These are phyloP conservation scores for Calocybe gambosa DNA, from an alignment of 1,284 basidiomycete genomes.

Conservation along the genomic window DNA sequence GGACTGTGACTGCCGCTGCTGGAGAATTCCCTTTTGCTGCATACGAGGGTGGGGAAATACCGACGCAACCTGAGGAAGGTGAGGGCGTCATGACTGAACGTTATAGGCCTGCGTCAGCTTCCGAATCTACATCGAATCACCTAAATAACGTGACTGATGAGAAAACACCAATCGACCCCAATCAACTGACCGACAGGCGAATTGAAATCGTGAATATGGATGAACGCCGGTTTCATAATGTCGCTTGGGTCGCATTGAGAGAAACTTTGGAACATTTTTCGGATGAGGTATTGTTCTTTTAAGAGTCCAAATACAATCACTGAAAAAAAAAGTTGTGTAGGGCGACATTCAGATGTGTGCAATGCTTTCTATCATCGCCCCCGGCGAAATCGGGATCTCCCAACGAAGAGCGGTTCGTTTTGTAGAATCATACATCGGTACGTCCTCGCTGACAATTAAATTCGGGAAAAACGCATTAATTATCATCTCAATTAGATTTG, in stretches of 20 bases:
- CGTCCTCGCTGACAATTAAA: conserved; percentile 10
- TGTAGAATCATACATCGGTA: conserved; percentile 68
- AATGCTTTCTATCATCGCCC: conserved; percentile 55
- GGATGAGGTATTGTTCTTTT: conserved; percentile 47
- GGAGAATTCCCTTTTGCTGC: conserved; percentile 33
- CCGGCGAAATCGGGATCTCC: conserved; percentile 46
- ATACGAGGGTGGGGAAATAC: conserved; percentile 17
- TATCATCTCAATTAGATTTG: conserved; percentile 39
- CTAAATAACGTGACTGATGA: conserved; percentile 11
- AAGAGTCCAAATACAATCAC: neutral
- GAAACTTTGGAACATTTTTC: conserved; percentile 56
- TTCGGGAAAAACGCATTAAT: neutral
- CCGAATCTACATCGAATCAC: conserved; percentile 20
- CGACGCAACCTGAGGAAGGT: conserved; percentile 21
- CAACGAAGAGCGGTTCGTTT: conserved; percentile 42
- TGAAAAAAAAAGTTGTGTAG: conserved; percentile 26
- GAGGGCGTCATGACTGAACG: conserved; percentile 16
- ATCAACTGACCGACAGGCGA: conserved; percentile 31
- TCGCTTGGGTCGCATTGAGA: conserved; percentile 51
- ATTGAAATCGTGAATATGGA: conserved; percentile 41
- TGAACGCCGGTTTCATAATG: conserved; percentile 44
- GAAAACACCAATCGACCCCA: conserved; percentile 14
- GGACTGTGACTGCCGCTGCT: conserved; percentile 63
- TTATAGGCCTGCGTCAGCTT: conserved; percentile 22
- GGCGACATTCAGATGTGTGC: conserved; percentile 76